These are phyloP conservation scores for rapeseed (Brassica napus) DNA, from an alignment of 345 rosid species.

Conservation along the genomic window Da-Ae NC_063437.1:18369001-18369500, in stretches of 20 bases:
- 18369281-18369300: background rate
- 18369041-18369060: background rate
- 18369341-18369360: background rate
- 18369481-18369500: background rate
- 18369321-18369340: background rate
- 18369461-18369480: background rate
- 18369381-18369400: background rate
- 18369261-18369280: background rate
- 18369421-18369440: background rate
- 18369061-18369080: background rate
- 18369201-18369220: no score
- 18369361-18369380: no score
- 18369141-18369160: no score
- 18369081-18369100: background rate
- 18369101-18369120: background rate
- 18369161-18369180: no score
- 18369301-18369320: background rate
- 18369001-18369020: constrained; percentile 43
- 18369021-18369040: constrained; percentile 25
- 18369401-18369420: background rate
- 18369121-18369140: no score
- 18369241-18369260: background rate
- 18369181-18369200: no score
- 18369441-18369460: background rate
- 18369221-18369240: background rate